These are phyloP conservation scores for Phytophthora lateralis DNA, from an alignment of 352 stramenopile species.

Conservation along the genomic window DNA sequence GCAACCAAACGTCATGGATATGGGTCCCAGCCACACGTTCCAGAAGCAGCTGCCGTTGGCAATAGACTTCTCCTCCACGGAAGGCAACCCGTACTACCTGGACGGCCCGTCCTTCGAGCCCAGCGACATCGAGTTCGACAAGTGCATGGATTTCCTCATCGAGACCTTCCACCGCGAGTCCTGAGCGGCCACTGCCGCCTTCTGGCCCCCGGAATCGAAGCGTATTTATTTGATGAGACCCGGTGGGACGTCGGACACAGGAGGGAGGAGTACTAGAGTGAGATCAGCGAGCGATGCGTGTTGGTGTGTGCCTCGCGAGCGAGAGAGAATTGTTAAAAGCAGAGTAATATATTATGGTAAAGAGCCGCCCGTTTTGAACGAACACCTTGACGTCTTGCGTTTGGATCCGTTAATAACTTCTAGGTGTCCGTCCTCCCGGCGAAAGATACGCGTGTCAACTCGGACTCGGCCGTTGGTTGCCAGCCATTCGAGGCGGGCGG, in stretches of 20 bases:
- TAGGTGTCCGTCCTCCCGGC: too few relatives aligned
- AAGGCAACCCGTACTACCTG: slow-evolving; percentile 55
- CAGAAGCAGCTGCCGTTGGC: slow-evolving; percentile 50
- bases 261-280: slow-evolving; percentile 19
- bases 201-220: slow-evolving; percentile 32
- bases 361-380: slow-evolving; percentile 23
- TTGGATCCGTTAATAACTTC: neutral
- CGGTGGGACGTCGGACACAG: slow-evolving; percentile 20
- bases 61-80: slow-evolving; percentile 54
- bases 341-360: slow-evolving; percentile 49
- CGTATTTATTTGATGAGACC: slow-evolving; percentile 48
- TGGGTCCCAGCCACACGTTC: slow-evolving; percentile 40
- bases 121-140: slow-evolving; percentile 75
- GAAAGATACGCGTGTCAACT: slow-evolving; percentile 18
- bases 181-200: slow-evolving; percentile 17
- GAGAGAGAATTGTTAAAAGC: slow-evolving; percentile 46
- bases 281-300: slow-evolving; percentile 17
- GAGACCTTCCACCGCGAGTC: slow-evolving; percentile 66
- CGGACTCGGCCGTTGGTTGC: neutral
- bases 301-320: slow-evolving; percentile 37
- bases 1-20: neutral
- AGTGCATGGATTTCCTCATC: slow-evolving; percentile 85
- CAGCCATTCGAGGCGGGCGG: slow-evolving; percentile 8
- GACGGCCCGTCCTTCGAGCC: slow-evolving; percentile 50
- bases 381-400: neutral